Evolutionary conservation across 495 filamentous ascomycete genomes (phyloP), one percentile per base, ranked within the genome.

Genomic region (Hypoxylon rickii): DNA sequence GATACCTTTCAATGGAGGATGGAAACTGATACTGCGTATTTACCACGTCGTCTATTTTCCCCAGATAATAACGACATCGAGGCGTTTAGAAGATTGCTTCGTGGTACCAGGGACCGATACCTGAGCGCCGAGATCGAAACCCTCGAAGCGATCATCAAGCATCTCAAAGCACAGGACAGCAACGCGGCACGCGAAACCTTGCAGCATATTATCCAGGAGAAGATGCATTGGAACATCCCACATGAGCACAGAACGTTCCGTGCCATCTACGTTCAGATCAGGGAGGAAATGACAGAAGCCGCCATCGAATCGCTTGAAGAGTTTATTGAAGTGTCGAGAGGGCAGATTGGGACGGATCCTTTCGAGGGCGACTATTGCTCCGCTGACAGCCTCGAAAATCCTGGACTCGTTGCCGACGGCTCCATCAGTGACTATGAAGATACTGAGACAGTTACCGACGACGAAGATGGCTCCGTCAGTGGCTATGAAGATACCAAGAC

Each of bases 231-330:
- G 37, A 29, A 54, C 20, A 60, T 60, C 19, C 56, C 44, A n/a
- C 38, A 38, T 0, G 56, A 60, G 44, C 31, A 34, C 12, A 34
- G 50, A 21, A 49, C 49, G 6, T 60, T 60, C 19, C 44, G 56
- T 16, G 50, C 38, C 3, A 44, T 60, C 10, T 31, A 60, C 11
- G 21, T 60, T 21, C 50, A 60, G 21, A 49, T 60, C 24, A 60
- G 34, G 12, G 38, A 54, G 32, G 39, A 20, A 17, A 54, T 54
- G 49, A 21, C 22, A 13, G 55, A 44, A 10, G 55, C 55, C 11
- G 55, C 55, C 10, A 52, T 59, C n/a, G 55, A 53, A 31, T 59
- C 55, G 3, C 16, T 59, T 1, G 55, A 59, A 22, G 48, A 59
- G 17, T 53, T 59, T 11, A 52, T 59, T 15, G 48, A 59, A 3